Evolutionary conservation across 225 moss, liverwort and hornwort species (phyloP), one percentile per base, ranked within the genome.

Genomic region (Straminergon stramineum): DNA sequence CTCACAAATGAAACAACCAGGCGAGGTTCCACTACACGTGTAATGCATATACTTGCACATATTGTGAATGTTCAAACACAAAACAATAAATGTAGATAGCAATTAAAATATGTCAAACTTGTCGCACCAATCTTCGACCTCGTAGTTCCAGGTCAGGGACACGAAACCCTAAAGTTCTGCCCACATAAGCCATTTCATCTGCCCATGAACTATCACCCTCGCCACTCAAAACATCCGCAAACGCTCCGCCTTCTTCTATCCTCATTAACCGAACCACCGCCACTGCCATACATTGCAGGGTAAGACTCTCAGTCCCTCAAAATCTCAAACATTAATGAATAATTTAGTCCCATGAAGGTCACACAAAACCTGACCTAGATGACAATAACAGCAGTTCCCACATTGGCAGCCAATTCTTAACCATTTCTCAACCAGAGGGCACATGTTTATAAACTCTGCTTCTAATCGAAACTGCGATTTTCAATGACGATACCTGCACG

Each of bases 161-260:
- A 76, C 93, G 92, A 92, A 96, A 96, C 67, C 95, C 96, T 91
- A 96, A 91, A 64, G 93, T 95, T 89, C 96, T 90, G 39, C 93
- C 94, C 64, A 95, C 95, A 80, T 96, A 96, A 32, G 92, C 93
- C 96, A 96, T 96, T 88, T 96, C 96, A 87, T 92, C 93, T 85
- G 90, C 89, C 91, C 93, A 93, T 21, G 95, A 93, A 55, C 87
- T 93, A 37, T 91, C 92, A 71, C 94, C 94, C 75, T 94, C 95
- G 63, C 96, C 95, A 92, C 94, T 94, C 71, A 96, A 84, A 85
- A 96, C 95, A 88, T 96, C 96, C 52, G 90, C 89, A 91, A 93
- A 96, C 10, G 96, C 96, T 75, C 96, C 95, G 28, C 96, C 96
- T 89, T 95, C 96, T 89, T 95, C 96, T 68, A 96, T 94, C 86